Evolutionary conservation across 1,284 basidiomycete genomes (phyloP), one percentile per base, ranked within the genome.

Genomic region (Sporisorium reilianum): DNA sequence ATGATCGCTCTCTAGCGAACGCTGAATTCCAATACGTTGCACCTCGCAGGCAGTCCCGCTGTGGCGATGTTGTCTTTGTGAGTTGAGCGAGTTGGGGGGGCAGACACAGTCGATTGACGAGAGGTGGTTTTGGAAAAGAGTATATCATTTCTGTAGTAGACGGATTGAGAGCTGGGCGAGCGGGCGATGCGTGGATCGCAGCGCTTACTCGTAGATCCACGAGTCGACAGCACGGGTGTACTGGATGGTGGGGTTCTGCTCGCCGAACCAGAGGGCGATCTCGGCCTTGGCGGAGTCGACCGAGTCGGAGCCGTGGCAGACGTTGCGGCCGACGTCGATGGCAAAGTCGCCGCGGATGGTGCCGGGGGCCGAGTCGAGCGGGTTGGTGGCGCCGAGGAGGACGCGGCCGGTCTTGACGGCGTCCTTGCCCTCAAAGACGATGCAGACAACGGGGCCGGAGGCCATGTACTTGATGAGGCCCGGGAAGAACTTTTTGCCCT

Each of bases 311-410:
- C 95, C 95, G 87, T 97, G 83, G 81, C 80, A 81, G 80, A 84
- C 79, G 75, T 80, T 82, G 80, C 79, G 86, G 73, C 93, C 95
- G 81, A 95, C 92, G 81, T 93, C 92, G 83, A 98, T 91, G 80
- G 91, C 92, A 53, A 67, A 75, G 73, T 71, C 71, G 56, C 71
- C 85, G 8, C 72, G 42, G 66, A 75, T 75, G 55, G 82, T 84
- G 36, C 83, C 83, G 49, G 93, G 90, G 74, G 90, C 88, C 74
- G 95, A 97, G 55, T 89, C 89, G 72, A 98, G 90, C 67, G 96
- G 97, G 91, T 99, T 97, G 85, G 97, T 98, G 52, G 94, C 91
- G 85, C 96, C 95, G 81, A 99, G 92, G 91, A 98, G 94, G 86
- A 87, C 89, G 87, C 95, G 94, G 81, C 95, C 95, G 63, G 78